Conservation (phyloP, 2,329 filamentous ascomycete genomes). For the Colletotrichum sp. region DNA sequence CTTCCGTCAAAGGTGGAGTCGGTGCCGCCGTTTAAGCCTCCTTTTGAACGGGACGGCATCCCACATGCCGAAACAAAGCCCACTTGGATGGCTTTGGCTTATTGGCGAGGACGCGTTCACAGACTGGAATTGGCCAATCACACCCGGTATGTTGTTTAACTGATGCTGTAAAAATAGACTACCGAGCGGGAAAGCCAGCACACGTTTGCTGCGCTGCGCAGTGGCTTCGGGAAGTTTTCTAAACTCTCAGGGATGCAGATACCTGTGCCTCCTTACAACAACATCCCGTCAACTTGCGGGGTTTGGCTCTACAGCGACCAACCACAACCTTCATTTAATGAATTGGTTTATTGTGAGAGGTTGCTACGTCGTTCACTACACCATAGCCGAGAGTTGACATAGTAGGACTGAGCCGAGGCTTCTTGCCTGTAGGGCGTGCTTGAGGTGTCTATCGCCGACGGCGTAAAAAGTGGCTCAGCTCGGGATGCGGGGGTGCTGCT, state of each 20-base stretch:
- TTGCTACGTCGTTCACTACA: background rate
- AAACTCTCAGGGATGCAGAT: background rate
- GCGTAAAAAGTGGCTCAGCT: background rate
- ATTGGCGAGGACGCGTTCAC: background rate
- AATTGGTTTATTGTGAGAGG: background rate
- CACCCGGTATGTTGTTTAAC: background rate
- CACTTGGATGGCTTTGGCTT: background rate
- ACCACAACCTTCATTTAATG: background rate
- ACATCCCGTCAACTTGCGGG: background rate
- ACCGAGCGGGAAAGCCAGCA: background rate
- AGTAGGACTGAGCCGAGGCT: background rate
- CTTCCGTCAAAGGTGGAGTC: background rate
- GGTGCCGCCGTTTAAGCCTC: conserved; percentile 1
- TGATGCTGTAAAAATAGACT: conserved; percentile 2
- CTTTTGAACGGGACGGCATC: conserved; percentile 1
- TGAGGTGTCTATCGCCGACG: background rate
- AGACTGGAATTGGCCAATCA: background rate
- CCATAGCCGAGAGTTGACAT: background rate
- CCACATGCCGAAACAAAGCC: conserved; percentile 6
- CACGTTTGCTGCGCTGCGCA: background rate
- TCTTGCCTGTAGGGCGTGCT: background rate
- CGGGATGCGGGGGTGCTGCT: background rate
- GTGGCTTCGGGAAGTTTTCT: background rate
- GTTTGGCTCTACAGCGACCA: background rate
- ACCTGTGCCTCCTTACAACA: background rate